These are phyloP conservation scores for Starmerella tilneyi DNA, from an alignment of 805 yeast genomes.

Conservation along the genomic window DNA sequence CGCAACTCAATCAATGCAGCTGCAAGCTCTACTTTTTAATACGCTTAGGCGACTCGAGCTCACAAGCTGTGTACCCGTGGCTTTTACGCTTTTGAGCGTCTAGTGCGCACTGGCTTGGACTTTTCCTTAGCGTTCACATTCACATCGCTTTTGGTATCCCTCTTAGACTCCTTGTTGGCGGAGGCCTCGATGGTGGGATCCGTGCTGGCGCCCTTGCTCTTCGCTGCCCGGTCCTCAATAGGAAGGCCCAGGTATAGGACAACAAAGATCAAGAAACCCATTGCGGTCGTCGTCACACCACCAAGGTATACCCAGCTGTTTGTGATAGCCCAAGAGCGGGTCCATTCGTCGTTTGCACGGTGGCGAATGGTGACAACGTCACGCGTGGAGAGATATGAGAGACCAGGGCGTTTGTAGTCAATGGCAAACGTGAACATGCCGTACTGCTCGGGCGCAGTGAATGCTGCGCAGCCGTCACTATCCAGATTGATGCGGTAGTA, in stretches of 20 bases:
- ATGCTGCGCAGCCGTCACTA: constrained; percentile 35
- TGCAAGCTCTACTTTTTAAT: too few relatives aligned
- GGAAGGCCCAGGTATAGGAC: constrained; percentile 41
- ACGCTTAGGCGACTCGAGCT: too few relatives aligned
- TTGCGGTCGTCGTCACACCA: constrained; percentile 56
- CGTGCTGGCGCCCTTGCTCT: background rate
- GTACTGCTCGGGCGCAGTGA: constrained; percentile 86
- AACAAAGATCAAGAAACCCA: constrained; percentile 72
- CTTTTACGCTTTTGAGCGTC: constrained; percentile 1
- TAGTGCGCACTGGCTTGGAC: constrained; percentile 2
- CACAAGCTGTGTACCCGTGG: too few relatives aligned
- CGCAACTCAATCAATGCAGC: too few relatives aligned
- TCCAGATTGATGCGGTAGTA: constrained; percentile 70
- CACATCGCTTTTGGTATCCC: background rate
- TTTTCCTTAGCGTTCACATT: background rate
- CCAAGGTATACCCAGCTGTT: constrained; percentile 87
- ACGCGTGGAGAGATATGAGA: constrained; percentile 53
- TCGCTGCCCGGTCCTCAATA: background rate
- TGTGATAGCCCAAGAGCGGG: constrained; percentile 84
- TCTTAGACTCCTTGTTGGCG: background rate
- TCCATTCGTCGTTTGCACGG: constrained; percentile 89
- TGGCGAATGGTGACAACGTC: constrained; percentile 79
- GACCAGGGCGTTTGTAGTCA: constrained; percentile 70
- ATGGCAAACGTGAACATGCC: constrained; percentile 85
- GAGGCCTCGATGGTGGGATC: background rate